Evolutionary conservation across 2,329 filamentous ascomycete species (phyloP).

Genomic region (Penicillium sp.): DNA sequence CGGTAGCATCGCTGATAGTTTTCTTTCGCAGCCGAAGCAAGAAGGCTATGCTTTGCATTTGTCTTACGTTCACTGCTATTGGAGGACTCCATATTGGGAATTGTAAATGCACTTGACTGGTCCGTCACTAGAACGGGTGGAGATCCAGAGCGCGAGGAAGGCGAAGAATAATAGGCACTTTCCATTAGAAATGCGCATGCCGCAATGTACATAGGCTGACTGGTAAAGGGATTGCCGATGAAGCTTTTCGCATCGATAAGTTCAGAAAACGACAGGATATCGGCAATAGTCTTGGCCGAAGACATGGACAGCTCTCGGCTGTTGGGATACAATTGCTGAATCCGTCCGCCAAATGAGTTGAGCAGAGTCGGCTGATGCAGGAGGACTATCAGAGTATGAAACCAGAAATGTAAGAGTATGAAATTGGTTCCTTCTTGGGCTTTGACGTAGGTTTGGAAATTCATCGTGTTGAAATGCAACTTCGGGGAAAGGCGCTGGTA

Average conservation of each 20-base stretch:
- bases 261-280: constrained; percentile 82
- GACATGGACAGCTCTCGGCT: constrained; percentile 81
- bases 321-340: constrained; percentile 71
- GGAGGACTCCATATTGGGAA: constrained; percentile 29
- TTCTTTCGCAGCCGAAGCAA: constrained; percentile 76
- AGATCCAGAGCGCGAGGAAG: constrained; percentile 59
- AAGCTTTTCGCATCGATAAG: constrained; percentile 81
- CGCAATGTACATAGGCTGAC: constrained; percentile 86
- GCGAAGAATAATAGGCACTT: constrained; percentile 65
- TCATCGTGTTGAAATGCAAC: constrained; percentile 77
- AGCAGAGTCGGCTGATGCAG: constrained; percentile 79
- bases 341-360: constrained; percentile 67
- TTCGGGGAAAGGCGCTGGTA: constrained; percentile 71
- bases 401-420: constrained; percentile 83
- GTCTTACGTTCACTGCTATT: constrained; percentile 28
- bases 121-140: constrained; percentile 39
- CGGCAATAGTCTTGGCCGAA: constrained; percentile 85
- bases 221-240: constrained; percentile 83
- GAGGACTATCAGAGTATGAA: constrained; percentile 79
- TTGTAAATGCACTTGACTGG: constrained; percentile 32
- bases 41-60: constrained; percentile 64
- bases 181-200: constrained; percentile 86
- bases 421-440: constrained; percentile 81
- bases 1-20: constrained; percentile 87
- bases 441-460: constrained; percentile 81